Conservation (phyloP, 2,329 filamentous ascomycete species). For the Alternaria tenuissima region DNA sequence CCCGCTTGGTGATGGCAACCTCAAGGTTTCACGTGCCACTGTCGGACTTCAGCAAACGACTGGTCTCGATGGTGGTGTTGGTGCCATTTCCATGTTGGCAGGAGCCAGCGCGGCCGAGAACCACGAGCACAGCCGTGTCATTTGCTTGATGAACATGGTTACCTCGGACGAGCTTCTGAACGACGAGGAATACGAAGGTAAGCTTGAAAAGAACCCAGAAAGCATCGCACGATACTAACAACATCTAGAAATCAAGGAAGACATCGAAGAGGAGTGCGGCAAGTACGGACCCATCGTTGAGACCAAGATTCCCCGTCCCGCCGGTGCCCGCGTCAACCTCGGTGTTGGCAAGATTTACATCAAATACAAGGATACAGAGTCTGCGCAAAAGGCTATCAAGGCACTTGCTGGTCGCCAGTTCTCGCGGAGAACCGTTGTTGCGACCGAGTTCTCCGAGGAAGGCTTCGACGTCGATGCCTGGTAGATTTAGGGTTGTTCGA, state of each 20-base stretch:
- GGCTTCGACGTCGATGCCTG: constrained; percentile 93
- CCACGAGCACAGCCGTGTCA: constrained; percentile 79
- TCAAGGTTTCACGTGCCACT: constrained; percentile 88
- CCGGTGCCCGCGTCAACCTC: constrained; percentile 80
- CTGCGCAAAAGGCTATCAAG: constrained; percentile 83
- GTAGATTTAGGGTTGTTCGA: constrained; percentile 57
- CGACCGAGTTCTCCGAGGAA: constrained; percentile 97
- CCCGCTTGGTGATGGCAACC: constrained; percentile 84
- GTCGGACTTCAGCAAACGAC: constrained; percentile 93
- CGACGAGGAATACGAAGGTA: constrained; percentile 89
- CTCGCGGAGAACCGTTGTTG: constrained; percentile 93
- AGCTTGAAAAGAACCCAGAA: constrained; percentile 52
- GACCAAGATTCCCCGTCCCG: constrained; percentile 92
- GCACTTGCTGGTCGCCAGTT: constrained; percentile 96
- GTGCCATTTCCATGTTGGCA: constrained; percentile 96
- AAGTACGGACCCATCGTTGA: constrained; percentile 88
- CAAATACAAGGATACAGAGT: constrained; percentile 83
- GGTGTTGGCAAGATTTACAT: constrained; percentile 98
- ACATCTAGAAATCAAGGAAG: constrained; percentile 88
- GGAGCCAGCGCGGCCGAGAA: constrained; percentile 79
- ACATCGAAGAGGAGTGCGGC: constrained; percentile 88
- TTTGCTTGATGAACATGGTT: constrained; percentile 98
- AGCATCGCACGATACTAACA: constrained; percentile 11
- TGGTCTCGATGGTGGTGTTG: constrained; percentile 93
- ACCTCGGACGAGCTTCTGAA: constrained; percentile 94